A percentile compares a stretch with the other conserved stretches of the same genome.
phyloP scores from a whole-genome alignment of 257 asterid genomes.

The Ophiorrhiza pumila region DNA sequence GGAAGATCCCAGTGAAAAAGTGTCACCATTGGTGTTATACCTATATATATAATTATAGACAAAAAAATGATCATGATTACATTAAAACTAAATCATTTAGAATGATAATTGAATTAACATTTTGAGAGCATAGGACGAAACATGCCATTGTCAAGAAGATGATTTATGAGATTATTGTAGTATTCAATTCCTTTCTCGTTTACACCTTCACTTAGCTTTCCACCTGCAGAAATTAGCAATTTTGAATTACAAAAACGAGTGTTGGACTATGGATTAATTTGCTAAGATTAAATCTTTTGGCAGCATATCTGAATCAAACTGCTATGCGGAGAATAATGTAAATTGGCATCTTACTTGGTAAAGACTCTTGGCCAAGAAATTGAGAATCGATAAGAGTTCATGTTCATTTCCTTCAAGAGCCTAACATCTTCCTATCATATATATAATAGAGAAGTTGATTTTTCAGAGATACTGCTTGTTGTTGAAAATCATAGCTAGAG shows the following conservation, averaged over 20 bases:
- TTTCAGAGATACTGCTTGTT: too few species aligned
- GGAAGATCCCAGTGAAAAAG: conserved; percentile 48
- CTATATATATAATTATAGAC: background rate
- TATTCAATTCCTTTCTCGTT: conserved; percentile 7
- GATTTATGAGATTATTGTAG: conserved; percentile 14
- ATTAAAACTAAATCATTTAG: too few species aligned
- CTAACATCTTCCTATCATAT: conserved; percentile 24
- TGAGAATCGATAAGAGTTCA: conserved; percentile 31
- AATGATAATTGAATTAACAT: too few species aligned
- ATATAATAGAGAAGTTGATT: too few species aligned
- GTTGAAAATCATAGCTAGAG: too few species aligned
- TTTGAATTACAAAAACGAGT: too few species aligned
- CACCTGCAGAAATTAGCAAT: background rate
- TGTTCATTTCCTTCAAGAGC: conserved; percentile 23
- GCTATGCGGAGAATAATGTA: too few species aligned
- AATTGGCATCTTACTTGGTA: conserved; percentile 18
- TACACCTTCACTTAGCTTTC: background rate
- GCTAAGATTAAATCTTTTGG: too few species aligned
- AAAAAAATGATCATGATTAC: too few species aligned
- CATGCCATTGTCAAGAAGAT: conserved; percentile 2
- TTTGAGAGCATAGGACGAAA: too few species aligned
- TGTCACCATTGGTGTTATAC: conserved; percentile 18
- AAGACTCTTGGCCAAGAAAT: conserved; percentile 31
- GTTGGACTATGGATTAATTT: too few species aligned
- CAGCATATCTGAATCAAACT: too few species aligned